These are phyloP conservation scores for Ceriops decandra DNA, from an alignment of 345 rosid species.

Conservation along the genomic window DNA sequence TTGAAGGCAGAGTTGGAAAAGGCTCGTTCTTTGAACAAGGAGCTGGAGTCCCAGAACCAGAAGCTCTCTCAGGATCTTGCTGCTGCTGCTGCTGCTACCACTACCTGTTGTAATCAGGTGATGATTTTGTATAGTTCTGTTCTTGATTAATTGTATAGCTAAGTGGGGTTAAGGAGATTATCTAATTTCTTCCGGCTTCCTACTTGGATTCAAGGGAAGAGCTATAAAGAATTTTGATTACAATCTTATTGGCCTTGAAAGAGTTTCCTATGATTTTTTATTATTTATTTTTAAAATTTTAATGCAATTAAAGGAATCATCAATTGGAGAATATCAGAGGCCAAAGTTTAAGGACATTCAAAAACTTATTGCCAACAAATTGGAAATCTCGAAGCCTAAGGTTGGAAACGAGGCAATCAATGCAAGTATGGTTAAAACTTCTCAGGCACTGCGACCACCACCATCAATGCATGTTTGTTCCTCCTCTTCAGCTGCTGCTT, in stretches of 20 bases:
- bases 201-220: too few species aligned
- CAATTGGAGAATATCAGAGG: conserved; percentile 41
- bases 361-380: conserved; percentile 59
- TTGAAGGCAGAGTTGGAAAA: conserved; percentile 58
- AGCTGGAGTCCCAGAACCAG: conserved; percentile 47
- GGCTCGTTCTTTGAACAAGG: conserved; percentile 45
- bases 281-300: not conserved
- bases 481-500: conserved; percentile 22
- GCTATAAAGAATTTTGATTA: not conserved
- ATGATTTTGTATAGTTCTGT: too few species aligned
- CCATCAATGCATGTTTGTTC: conserved; percentile 10
- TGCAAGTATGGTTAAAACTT: conserved; percentile 30
- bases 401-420: conserved; percentile 38
- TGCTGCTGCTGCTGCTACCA: conserved; percentile 41
- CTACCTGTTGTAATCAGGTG: not conserved
- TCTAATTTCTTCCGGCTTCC: too few species aligned
- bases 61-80: conserved; percentile 60
- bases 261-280: conserved; percentile 1
- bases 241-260: not conserved
- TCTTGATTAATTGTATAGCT: too few species aligned
- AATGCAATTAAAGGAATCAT: conserved; percentile 30
- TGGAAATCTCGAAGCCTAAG: conserved; percentile 48
- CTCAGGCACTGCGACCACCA: conserved; percentile 16
- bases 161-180: too few species aligned
- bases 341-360: conserved; percentile 72